phyloP scores from a whole-genome alignment of 1,284 basidiomycete genomes.

The Hymenochaete sp. region DNA sequence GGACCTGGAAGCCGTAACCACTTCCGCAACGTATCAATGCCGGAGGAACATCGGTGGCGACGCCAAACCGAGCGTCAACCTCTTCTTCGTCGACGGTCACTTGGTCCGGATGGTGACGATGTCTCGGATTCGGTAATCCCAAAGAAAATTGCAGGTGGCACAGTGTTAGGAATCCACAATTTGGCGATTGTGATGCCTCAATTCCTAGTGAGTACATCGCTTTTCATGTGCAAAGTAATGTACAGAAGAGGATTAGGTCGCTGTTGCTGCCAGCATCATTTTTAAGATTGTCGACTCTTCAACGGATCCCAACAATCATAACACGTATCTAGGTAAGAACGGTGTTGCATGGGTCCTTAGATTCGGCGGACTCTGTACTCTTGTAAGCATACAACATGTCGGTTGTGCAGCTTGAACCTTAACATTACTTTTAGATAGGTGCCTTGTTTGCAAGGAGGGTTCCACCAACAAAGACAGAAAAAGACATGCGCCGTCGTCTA shows the following conservation, averaged over 20 bases:
- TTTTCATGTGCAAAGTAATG: not conserved
- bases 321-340: slow-evolving; percentile 68
- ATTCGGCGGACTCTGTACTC: slow-evolving; percentile 81
- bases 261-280: slow-evolving; percentile 81
- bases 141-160: slow-evolving; percentile 80
- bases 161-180: slow-evolving; percentile 92
- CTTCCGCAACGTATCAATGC: slow-evolving; percentile 38
- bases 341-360: slow-evolving; percentile 91
- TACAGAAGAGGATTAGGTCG: slow-evolving; percentile 48
- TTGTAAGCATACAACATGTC: slow-evolving; percentile 35
- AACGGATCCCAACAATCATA: slow-evolving; percentile 35
- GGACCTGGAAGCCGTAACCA: slow-evolving; percentile 24
- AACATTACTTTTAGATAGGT: slow-evolving; percentile 35
- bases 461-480: slow-evolving; percentile 81
- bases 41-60: slow-evolving; percentile 25
- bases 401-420: not conserved
- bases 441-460: slow-evolving; percentile 72
- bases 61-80: slow-evolving; percentile 46
- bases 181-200: slow-evolving; percentile 90
- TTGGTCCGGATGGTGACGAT: slow-evolving; percentile 40
- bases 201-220: slow-evolving; percentile 60
- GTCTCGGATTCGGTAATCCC: slow-evolving; percentile 35
- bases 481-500: slow-evolving; percentile 74
- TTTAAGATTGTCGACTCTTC: slow-evolving; percentile 71
- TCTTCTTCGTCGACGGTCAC: slow-evolving; percentile 61